Conservation (phyloP, 768 basidiomycete species). For the Auricularia heimuer region DNA sequence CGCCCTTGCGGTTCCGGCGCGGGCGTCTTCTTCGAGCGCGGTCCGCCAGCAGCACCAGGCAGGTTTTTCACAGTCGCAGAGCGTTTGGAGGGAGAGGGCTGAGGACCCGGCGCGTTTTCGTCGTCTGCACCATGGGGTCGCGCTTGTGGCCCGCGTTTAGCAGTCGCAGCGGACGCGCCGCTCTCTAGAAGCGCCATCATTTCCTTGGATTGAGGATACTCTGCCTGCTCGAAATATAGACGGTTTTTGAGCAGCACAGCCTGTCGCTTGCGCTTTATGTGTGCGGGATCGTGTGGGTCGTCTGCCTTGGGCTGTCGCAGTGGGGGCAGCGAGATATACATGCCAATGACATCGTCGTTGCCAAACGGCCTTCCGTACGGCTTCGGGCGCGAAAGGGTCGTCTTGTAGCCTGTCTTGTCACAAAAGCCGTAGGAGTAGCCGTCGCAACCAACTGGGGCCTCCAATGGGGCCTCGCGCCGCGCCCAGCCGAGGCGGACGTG, state of each 20-base stretch:
- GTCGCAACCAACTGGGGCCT: constrained; percentile 87
- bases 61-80: constrained; percentile 56
- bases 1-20: constrained; percentile 32
- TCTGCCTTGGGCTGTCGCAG: constrained; percentile 45
- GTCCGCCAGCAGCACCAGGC: constrained; percentile 39
- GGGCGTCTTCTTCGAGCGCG: constrained; percentile 27
- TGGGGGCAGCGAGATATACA: constrained; percentile 84
- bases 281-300: constrained; percentile 72
- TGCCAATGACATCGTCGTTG: constrained; percentile 83
- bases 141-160: neutral
- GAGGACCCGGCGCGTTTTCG: constrained; percentile 45
- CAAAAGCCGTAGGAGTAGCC: constrained; percentile 88
- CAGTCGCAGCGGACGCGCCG: constrained; percentile 8
- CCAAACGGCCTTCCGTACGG: constrained; percentile 66
- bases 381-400: constrained; percentile 70
- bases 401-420: constrained; percentile 88
- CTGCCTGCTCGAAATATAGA: constrained; percentile 89
- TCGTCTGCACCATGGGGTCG: constrained; percentile 1
- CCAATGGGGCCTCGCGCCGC: constrained; percentile 84
- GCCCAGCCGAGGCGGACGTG: constrained; percentile 91
- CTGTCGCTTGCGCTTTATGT: constrained; percentile 79
- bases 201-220: constrained; percentile 83
- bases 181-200: constrained; percentile 80
- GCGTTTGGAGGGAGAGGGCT: constrained; percentile 53
- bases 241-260: constrained; percentile 95